Evolutionary conservation across 2,329 filamentous ascomycete species (phyloP), one percentile per base, ranked within the genome.

Genomic region (Fusarium buharicum): DNA sequence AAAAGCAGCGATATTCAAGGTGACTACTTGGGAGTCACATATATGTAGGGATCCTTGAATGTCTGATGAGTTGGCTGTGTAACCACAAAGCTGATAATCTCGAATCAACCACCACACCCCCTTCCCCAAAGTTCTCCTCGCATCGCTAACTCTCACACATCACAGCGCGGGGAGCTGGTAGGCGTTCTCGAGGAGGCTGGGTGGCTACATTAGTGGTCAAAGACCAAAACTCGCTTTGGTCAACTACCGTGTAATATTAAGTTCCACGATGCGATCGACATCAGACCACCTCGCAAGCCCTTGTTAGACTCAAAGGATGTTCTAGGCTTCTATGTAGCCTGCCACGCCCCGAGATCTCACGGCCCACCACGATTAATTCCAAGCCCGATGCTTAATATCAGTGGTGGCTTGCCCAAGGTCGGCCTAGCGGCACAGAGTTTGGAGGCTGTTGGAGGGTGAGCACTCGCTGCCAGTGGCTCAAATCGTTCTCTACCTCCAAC

Each of bases 41-140:
- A 40, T 31, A 62, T 58, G 55, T 44, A 57, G 45, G 61, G 37
- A 49, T 48, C 56, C 45, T 54, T 46, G 45, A 48, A 53, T 62
- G 56, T 62, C 51, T 68, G 67, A 58, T 70, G 67, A 69, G 67
- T 45, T 70, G 65, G 67, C 65, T 44, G 67, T 70, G 67, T 64
- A 56, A 70, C 67, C 49, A 49, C 36, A 45, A 54, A 59, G 41
- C 59, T 56, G 52, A 56, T 61, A 38, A 60, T 49, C 57, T 53
- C 55, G 50, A 64, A 44, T 50, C 37, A 44, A 27, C 20, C 54
- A 55, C 50, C 40, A 24, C 22, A 24, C 8, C 40, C 37, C 31
- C 31, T 51, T 22, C 17, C 44, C 46, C 24, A 38, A 49, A 28
- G 41, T 49, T 38, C 22, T 37, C 55, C 38, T 46, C 50, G 50